These are phyloP conservation scores for Boletus austroedulis DNA, from an alignment of 1,284 basidiomycete genomes.

Conservation along the genomic window DNA sequence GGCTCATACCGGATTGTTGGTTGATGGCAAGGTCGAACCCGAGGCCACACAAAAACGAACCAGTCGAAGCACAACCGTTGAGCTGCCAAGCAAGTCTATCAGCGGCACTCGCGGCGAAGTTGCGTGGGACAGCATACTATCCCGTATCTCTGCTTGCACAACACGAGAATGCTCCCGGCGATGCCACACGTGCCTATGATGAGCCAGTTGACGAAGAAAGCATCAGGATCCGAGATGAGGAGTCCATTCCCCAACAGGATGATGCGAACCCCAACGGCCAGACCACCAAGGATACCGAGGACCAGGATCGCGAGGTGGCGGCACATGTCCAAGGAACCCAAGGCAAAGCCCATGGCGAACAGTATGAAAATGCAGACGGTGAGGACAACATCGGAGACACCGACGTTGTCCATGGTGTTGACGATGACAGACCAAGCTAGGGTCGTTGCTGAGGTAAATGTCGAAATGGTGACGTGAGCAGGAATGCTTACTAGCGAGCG, in stretches of 20 bases:
- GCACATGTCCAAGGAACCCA: conserved; percentile 52
- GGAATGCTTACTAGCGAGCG: conserved; percentile 46
- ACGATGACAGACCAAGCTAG: conserved; percentile 58
- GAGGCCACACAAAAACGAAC: conserved; percentile 56
- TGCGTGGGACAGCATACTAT: conserved; percentile 44
- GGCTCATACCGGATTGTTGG: conserved; percentile 58
- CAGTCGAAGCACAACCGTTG: conserved; percentile 51
- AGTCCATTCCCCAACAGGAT: conserved; percentile 49
- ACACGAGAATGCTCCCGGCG: conserved; percentile 41
- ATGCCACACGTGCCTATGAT: conserved; percentile 45
- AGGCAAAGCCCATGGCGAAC: conserved; percentile 48
- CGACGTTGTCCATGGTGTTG: conserved; percentile 48
- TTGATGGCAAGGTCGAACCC: conserved; percentile 56
- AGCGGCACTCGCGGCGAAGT: background rate
- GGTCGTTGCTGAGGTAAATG: conserved; percentile 6
- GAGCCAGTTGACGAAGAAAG: conserved; percentile 52
- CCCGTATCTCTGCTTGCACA: conserved; percentile 47
- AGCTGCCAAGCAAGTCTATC: conserved; percentile 34
- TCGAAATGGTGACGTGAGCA: background rate
- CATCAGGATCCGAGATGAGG: conserved; percentile 39
- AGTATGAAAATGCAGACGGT: conserved; percentile 47
- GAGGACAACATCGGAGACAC: conserved; percentile 52
- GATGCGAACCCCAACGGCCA: conserved; percentile 56
- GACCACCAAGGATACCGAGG: conserved; percentile 51
- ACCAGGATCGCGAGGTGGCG: conserved; percentile 45